phyloP scores from a whole-genome alignment of 2,329 filamentous ascomycete species.

The Metarhizium sp. region DNA sequence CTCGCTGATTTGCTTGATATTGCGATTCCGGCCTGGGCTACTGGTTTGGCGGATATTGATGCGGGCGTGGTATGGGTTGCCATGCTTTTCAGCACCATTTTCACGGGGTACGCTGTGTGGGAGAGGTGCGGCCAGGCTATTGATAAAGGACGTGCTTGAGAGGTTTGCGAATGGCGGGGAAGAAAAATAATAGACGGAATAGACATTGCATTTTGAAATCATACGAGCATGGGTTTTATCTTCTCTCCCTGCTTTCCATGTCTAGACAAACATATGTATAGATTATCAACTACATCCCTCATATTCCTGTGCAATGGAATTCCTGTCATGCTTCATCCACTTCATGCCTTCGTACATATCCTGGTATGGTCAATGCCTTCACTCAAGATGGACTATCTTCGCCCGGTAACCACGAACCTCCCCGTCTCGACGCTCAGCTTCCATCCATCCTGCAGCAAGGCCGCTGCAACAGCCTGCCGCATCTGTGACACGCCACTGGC shows the following conservation, averaged over 20 bases:
- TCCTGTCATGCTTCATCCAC: background rate
- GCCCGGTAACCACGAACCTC: conserved; percentile 59
- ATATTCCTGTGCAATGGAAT: background rate
- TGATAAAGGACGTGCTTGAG: conserved; percentile 5
- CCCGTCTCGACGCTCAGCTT: conserved; percentile 65
- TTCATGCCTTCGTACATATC: background rate
- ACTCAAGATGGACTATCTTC: conserved; percentile 17
- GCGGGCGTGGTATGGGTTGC: conserved; percentile 44
- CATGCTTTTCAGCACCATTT: conserved; percentile 52
- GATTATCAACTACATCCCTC: background rate
- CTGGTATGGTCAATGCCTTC: background rate
- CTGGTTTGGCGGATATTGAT: conserved; percentile 50
- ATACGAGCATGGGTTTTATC: background rate
- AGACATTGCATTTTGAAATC: background rate
- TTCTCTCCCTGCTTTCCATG: too few species aligned
- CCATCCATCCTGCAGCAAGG: conserved; percentile 74
- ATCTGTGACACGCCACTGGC: conserved; percentile 65
- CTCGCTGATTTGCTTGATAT: conserved; percentile 53
- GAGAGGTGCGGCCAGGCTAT: conserved; percentile 30
- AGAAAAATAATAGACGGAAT: background rate
- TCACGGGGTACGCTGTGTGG: conserved; percentile 56
- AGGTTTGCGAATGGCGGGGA: background rate
- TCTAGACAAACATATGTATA: background rate
- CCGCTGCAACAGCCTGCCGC: conserved; percentile 69
- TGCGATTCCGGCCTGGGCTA: conserved; percentile 46